phyloP scores from a whole-genome alignment of 352 stramenopile genomes.

The Globisporangium camurandrum region DNA sequence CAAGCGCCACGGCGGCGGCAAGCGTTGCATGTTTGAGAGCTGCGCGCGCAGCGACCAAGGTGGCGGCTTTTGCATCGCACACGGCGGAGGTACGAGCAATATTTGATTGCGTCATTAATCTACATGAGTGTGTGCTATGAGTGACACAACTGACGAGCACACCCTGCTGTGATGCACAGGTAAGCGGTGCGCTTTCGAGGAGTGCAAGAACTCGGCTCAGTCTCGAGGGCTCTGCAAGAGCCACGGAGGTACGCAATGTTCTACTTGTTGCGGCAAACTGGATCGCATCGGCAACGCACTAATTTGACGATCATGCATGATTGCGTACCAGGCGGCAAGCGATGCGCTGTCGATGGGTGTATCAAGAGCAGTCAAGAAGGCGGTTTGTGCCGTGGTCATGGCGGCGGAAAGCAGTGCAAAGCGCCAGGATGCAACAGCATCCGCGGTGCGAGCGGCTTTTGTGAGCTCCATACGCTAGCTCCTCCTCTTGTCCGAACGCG shows the following conservation, averaged over 20 bases:
- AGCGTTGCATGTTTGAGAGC: conserved; percentile 46
- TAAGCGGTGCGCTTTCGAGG: conserved; percentile 51
- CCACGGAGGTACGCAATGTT: conserved; percentile 50
- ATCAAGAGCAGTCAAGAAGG: conserved; percentile 65
- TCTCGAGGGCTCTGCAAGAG: conserved; percentile 81
- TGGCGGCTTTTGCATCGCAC: conserved; percentile 75
- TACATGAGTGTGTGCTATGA: neutral
- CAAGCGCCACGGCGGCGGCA: conserved; percentile 81
- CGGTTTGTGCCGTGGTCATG: conserved; percentile 61
- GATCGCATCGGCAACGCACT: no score
- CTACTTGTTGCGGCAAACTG: neutral
- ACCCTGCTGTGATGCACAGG: conserved; percentile 14
- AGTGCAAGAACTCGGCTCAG: conserved; percentile 77
- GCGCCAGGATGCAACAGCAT: conserved; percentile 18
- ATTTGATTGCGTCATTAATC: neutral
- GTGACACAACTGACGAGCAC: neutral
- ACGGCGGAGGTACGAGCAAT: conserved; percentile 59
- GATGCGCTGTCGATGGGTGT: conserved; percentile 46
- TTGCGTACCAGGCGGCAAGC: conserved; percentile 50
- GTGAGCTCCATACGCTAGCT: conserved; percentile 6
- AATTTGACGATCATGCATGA: no score
- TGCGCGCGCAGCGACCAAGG: conserved; percentile 78
- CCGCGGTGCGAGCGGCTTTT: conserved; percentile 21
- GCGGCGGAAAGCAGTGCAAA: conserved; percentile 27
- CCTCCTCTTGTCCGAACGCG: neutral